phyloP scores from a whole-genome alignment of 148 eudicot species.

The Oxyria digyna region DNA sequence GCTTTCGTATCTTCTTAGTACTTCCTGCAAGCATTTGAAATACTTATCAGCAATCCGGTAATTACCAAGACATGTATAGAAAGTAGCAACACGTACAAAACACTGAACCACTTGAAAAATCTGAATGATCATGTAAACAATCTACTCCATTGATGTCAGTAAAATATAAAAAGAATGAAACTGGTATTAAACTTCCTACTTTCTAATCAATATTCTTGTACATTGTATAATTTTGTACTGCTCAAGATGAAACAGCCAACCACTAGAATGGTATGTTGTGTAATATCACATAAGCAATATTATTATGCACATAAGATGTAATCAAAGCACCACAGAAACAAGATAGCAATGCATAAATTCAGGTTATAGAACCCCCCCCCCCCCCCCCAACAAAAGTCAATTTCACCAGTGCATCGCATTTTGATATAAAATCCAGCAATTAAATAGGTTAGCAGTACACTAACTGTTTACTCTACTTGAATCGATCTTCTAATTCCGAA shows the following conservation, averaged over 20 bases:
- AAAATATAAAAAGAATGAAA: neutral
- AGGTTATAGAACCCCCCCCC: neutral
- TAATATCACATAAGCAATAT: neutral
- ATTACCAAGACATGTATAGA: neutral
- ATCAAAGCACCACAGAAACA: neutral
- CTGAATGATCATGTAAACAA: neutral
- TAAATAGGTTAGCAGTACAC: neutral
- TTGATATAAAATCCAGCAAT: neutral
- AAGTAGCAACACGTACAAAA: neutral
- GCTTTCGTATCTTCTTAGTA: slow-evolving; percentile 52
- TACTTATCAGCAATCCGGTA: neutral
- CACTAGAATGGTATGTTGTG: neutral
- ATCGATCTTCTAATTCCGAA: neutral
- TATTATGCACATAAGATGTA: neutral
- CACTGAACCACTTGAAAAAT: neutral
- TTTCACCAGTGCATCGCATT: neutral
- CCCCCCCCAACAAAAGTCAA: neutral
- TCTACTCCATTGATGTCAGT: neutral
- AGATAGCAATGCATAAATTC: neutral
- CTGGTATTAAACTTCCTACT: neutral
- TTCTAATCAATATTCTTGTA: neutral
- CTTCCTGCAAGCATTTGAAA: neutral
- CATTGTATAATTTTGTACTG: neutral
- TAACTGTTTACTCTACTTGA: neutral
- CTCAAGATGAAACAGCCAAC: neutral